These are phyloP conservation scores for Phytophthora syringae DNA, from an alignment of 352 stramenopile genomes.

Conservation along the genomic window DNA sequence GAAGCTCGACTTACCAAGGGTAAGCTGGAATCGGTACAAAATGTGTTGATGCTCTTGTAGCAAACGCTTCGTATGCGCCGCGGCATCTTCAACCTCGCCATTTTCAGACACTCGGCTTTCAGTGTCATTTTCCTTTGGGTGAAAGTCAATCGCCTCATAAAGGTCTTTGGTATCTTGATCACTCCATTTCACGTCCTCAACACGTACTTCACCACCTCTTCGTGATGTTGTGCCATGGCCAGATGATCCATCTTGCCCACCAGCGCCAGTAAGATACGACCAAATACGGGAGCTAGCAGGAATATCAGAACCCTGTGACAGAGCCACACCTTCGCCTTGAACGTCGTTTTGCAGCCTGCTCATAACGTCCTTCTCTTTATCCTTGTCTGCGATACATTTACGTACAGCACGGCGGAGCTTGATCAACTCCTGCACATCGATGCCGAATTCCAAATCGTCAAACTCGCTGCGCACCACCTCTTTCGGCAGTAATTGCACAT, in stretches of 20 bases:
- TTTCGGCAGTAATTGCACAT: slow-evolving; percentile 53
- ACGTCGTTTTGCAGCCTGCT: slow-evolving; percentile 34
- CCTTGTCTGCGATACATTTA: slow-evolving; percentile 50
- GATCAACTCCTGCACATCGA: slow-evolving; percentile 80
- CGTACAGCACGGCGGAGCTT: slow-evolving; percentile 59
- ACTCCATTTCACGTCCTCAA: slow-evolving; percentile 78
- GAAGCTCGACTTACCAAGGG: slow-evolving; percentile 60
- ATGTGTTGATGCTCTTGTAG: slow-evolving; percentile 66
- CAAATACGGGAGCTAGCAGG: slow-evolving; percentile 62
- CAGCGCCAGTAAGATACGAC: slow-evolving; percentile 64
- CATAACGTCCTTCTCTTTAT: slow-evolving; percentile 42
- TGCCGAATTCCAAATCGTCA: slow-evolving; percentile 70
- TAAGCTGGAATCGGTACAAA: slow-evolving; percentile 81
- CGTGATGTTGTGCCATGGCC: not conserved
- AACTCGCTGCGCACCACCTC: slow-evolving; percentile 53
- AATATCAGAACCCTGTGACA: slow-evolving; percentile 21
- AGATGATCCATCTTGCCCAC: slow-evolving; percentile 19
- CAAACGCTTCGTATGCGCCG: slow-evolving; percentile 26
- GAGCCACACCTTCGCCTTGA: not conserved
- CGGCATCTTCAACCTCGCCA: slow-evolving; percentile 30
- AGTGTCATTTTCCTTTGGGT: slow-evolving; percentile 52
- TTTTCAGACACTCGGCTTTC: slow-evolving; percentile 22
- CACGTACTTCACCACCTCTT: slow-evolving; percentile 21
- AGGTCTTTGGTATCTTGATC: slow-evolving; percentile 85
- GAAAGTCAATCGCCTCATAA: slow-evolving; percentile 84